Evolutionary conservation across 2,329 filamentous ascomycete genomes (phyloP), one percentile per base, ranked within the genome.

Genomic region (Penicillium paneum): DNA sequence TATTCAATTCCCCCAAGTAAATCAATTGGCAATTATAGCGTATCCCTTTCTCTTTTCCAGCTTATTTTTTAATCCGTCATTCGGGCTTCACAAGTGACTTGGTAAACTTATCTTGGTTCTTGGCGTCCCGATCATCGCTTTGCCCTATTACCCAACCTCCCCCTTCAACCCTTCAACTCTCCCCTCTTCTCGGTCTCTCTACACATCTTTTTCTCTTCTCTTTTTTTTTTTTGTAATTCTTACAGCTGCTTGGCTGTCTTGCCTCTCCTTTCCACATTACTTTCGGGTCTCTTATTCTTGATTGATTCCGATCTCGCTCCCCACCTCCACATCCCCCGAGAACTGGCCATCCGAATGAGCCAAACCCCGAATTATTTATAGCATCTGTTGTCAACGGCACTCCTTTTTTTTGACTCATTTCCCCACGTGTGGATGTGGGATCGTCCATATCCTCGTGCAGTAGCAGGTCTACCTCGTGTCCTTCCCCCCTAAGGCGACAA

Each of bases 381-480:
- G 55, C 56, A 60, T 49, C 48, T 35, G 43, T 35, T 48, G 21
- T 24, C 35, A 43, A 49, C 50, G 43, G 40, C 53, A 52, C 43
- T 51, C 53, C 54, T 59, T 60, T 60, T 52, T 57, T 54, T 58
- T 58, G 56, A 46, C 41, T 45, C 39, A 36, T 51, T 55, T 62
- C 55, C 47, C 52, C 57, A 60, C 62, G 56, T 57, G 55, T 55
- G 43, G 46, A 50, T 49, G 54, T 56, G 53, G 50, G 55, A 60
- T 50, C 42, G 36, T 35, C 49, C 49, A 49, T 57, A 24, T 51
- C 52, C 65, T 67, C 65, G 68, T 65, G 66, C 66, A 63, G 64
- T 70, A 71, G 66, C 67, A 64, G 64, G 66, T 65, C 64, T 68
- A 64, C 65, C 60, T 56, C 57, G 52, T 54, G 56, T 46, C 49